Conservation (phyloP, 2,329 filamentous ascomycete genomes). For the Microcyclospora pomicola region DNA sequence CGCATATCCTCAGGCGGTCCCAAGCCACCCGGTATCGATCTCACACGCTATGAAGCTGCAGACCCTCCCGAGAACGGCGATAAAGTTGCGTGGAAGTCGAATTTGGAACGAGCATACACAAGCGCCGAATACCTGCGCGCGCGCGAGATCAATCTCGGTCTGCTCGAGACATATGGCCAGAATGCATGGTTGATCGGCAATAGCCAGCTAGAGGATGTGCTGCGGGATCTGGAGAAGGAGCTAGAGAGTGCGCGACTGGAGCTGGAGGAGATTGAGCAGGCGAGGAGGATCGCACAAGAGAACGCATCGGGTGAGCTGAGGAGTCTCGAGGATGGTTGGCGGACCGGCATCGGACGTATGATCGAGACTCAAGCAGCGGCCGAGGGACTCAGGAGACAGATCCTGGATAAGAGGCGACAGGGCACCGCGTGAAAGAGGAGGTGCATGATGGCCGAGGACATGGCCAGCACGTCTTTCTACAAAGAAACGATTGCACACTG, state of each 20-base stretch:
- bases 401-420: slow-evolving; percentile 36
- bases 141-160: slow-evolving; percentile 47
- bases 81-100: slow-evolving; percentile 35
- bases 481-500: too few species aligned
- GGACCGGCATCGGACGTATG: slow-evolving; percentile 59
- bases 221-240: slow-evolving; percentile 59
- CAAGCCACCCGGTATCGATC: slow-evolving; percentile 53
- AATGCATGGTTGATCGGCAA: slow-evolving; percentile 89
- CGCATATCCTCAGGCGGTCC: slow-evolving; percentile 45
- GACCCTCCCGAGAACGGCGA: slow-evolving; percentile 39
- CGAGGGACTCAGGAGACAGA: slow-evolving; percentile 54
- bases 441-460: too few species aligned
- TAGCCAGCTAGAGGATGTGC: slow-evolving; percentile 58
- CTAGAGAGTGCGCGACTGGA: slow-evolving; percentile 53
- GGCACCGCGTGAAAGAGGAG: too few species aligned
- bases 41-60: slow-evolving; percentile 70
- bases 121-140: slow-evolving; percentile 44
- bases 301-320: slow-evolving; percentile 58
- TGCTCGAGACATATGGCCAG: slow-evolving; percentile 72
- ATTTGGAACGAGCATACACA: slow-evolving; percentile 43
- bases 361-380: slow-evolving; percentile 79
- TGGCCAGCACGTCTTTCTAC: too few species aligned
- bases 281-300: slow-evolving; percentile 56
- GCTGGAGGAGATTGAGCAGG: slow-evolving; percentile 59
- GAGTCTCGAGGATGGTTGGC: slow-evolving; percentile 66